These are phyloP conservation scores for Irpex sp. DNA, from an alignment of 1,284 basidiomycete species.

Conservation along the genomic window DNA sequence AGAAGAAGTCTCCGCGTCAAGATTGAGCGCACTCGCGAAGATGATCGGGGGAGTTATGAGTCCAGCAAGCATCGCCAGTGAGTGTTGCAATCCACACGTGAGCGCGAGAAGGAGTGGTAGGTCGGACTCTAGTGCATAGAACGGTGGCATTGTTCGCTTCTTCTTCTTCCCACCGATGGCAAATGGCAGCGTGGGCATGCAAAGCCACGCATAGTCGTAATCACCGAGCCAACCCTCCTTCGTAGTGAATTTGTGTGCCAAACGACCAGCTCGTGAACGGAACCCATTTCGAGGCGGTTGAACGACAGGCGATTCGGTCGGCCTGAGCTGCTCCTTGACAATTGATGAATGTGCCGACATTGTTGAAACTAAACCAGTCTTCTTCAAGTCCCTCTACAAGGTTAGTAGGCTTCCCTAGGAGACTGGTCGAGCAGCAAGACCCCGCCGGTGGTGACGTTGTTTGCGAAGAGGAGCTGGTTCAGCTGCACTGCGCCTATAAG, in stretches of 20 bases:
- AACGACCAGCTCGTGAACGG: conserved; percentile 9
- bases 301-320: conserved; percentile 13
- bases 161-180: conserved; percentile 25
- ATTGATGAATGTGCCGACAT: conserved; percentile 17
- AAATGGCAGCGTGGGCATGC: conserved; percentile 62
- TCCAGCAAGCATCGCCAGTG: conserved; percentile 80
- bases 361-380: neutral
- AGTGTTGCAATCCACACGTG: conserved; percentile 71
- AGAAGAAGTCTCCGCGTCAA: conserved; percentile 54
- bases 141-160: conserved; percentile 50
- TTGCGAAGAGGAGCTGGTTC: conserved; percentile 2
- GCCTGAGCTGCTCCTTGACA: conserved; percentile 22
- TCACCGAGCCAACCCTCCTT: conserved; percentile 73
- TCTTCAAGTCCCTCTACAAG: neutral
- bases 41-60: conserved; percentile 69
- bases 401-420: neutral
- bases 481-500: conserved; percentile 9
- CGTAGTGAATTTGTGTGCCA: conserved; percentile 37
- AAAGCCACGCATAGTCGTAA: conserved; percentile 75
- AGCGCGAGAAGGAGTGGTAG: conserved; percentile 69
- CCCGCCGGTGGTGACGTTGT: neutral
- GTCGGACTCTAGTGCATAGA: conserved; percentile 69
- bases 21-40: conserved; percentile 59
- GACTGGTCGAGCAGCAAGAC: neutral
- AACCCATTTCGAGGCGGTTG: neutral